Evolutionary conservation across 2,329 filamentous ascomycete species (phyloP), one percentile per base, ranked within the genome.

Genomic region (Aspergillus carbonarius): DNA sequence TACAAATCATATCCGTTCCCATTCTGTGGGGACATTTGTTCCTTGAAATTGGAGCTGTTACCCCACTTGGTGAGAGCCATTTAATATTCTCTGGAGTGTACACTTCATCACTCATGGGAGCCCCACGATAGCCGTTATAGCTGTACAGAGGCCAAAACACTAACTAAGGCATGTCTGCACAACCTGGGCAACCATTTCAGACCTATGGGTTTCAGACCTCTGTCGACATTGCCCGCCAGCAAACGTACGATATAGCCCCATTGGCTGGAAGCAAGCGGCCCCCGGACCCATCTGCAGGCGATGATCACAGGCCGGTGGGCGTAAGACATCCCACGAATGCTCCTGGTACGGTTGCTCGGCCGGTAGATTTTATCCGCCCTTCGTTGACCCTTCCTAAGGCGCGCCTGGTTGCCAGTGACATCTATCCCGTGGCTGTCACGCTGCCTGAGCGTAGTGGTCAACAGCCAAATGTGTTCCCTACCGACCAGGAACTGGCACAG

Each of bases 201-300:
- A 80, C 79, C 58, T 83, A 81, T 62, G 84, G 81, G 57, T 72
- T 85, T 32, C 77, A 83, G 55, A 78, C 80, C 49, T 80, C 80
- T 15, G 63, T 78, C 47, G 76, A 78, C 63, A 61, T 76, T 42
- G 75, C 70, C 46, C 74, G 74, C 44, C 75, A 76, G 50, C 73
- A 73, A 13, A 74, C 74, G 52, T 76, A 77, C 63, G 66, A 76
- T 46, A 71, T 74, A 35, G 71, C 69, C 39, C 71, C 79, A 12
- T 32, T 81, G 52, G 76, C 79, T 54, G 83, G 84, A 10, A 78
- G 77, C 46, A 87, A 86, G 69, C 76, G 83, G 57, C 63, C 70
- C 3, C 62, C 63, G 13, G 63, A 68, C 23, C 59, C 58, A 15
- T 44, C 67, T 55, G 64, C 67, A 30, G 66, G 71, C 18, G 60